Evolutionary conservation across 768 basidiomycete genomes (phyloP), one percentile per base, ranked within the genome.

Genomic region (Tricholoma sp.): DNA sequence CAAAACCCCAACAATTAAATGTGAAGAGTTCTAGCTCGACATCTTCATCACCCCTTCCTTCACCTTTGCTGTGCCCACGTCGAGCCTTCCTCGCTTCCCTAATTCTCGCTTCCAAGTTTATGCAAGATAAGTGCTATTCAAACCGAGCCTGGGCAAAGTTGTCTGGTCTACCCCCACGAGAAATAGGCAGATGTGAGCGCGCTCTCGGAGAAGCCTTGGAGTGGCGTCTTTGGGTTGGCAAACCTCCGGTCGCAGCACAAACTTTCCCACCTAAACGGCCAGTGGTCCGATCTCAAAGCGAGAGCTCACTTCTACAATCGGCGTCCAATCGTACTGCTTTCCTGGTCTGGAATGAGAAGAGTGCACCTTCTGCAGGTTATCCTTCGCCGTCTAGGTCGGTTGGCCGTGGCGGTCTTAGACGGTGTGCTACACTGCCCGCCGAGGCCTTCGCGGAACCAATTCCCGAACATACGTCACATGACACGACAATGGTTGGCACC

Each of bases 121-220:
- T 89, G 59, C 93, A 95, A 74, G 94, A 98, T 66, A 86, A 91
- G 52, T 92, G 90, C 43, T 97, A 95, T 64, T 94, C 91, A 12
- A 96, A 97, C 69, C 83, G 85, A 24, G 94, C 94, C 16, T 97
- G 95, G 95, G 89, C 91, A 1, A 94, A 94, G 66, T 80, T 98
- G 5, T 90, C 89, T n/a, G 93, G 94, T 16, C 79, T 98, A 2
- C 83, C 87, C 0, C 84, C 91, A 4, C 75, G 84, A 41, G 94
- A 98, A 75, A 89, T 98, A 52, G 86, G 91, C 37, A 82, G 85
- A 16, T 94, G 92, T 66, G 95, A 98, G 71, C 84, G 90, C 21
- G 90, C 89, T 0, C 82, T 98, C 41, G 90, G 93, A 21, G 84
- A 86, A 67, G 86, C 91, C 8, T 81, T 96, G 18, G 86, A 86